A percentile compares a stretch with the other conserved stretches of the same genome.
Evolutionary conservation across 768 basidiomycete species (phyloP).

Genomic region (Myochromella boudieri): DNA sequence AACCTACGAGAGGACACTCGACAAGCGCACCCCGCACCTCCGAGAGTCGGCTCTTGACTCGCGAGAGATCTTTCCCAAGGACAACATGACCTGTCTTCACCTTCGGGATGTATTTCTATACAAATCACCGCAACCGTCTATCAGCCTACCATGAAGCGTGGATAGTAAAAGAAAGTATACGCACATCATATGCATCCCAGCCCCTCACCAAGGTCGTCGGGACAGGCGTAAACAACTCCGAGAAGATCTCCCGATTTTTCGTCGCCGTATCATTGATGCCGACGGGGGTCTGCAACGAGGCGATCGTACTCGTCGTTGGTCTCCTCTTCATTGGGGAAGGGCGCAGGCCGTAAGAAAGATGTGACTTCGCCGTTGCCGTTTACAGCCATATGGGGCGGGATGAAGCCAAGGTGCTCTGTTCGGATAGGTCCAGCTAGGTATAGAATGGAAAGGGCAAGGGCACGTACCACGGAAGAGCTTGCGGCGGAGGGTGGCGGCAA

Average conservation of each 20-base stretch:
- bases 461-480: constrained; percentile 75
- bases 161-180: too few relatives aligned
- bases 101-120: too few relatives aligned
- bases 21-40: too few relatives aligned
- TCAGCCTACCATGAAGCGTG: too few relatives aligned
- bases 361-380: constrained; percentile 33
- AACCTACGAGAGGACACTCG: too few relatives aligned
- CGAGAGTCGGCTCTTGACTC: too few relatives aligned
- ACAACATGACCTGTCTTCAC: too few relatives aligned
- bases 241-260: constrained; percentile 82
- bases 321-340: constrained; percentile 68
- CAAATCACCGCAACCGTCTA: too few relatives aligned
- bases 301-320: constrained; percentile 55
- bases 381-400: constrained; percentile 63
- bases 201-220: constrained; percentile 79
- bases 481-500: constrained; percentile 82
- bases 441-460: constrained; percentile 1
- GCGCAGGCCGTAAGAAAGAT: constrained; percentile 81
- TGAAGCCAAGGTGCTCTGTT: constrained; percentile 84
- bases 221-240: constrained; percentile 83
- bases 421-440: constrained; percentile 5
- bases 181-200: constrained; percentile 78
- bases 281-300: constrained; percentile 78
- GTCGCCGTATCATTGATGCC: constrained; percentile 69
- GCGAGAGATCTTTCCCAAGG: too few relatives aligned